Evolutionary conservation across 2,329 filamentous ascomycete species (phyloP).

Genomic region (Trichoderma koningiopsis): DNA sequence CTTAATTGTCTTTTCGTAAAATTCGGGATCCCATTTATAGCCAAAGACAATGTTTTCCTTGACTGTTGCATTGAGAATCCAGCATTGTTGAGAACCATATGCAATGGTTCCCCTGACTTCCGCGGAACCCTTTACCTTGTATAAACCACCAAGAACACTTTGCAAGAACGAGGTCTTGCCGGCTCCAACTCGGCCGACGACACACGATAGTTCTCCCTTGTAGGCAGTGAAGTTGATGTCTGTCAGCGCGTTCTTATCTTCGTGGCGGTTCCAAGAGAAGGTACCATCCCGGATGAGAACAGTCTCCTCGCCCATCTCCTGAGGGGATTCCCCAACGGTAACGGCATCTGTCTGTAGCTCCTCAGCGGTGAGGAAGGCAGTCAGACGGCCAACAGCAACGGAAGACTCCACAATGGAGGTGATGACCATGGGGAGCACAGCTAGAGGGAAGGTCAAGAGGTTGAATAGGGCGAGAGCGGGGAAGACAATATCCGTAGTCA

Average conservation of each 20-base stretch:
- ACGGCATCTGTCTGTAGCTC: slow-evolving; percentile 89
- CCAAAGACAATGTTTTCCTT: slow-evolving; percentile 97
- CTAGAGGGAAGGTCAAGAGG: slow-evolving; percentile 89
- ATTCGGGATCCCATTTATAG: slow-evolving; percentile 87
- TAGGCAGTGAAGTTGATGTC: slow-evolving; percentile 86
- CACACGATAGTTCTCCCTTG: slow-evolving; percentile 90
- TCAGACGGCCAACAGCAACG: slow-evolving; percentile 87
- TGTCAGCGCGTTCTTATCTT: slow-evolving; percentile 69
- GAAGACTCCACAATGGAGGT: slow-evolving; percentile 92
- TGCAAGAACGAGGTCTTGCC: slow-evolving; percentile 94
- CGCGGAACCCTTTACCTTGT: slow-evolving; percentile 84
- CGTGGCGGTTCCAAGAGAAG: slow-evolving; percentile 93
- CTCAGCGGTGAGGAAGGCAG: slow-evolving; percentile 81
- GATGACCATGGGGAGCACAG: slow-evolving; percentile 96
- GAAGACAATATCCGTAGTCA: slow-evolving; percentile 95
- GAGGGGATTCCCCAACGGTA: slow-evolving; percentile 65
- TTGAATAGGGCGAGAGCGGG: slow-evolving; percentile 89
- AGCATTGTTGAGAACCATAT: slow-evolving; percentile 89
- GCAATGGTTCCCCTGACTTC: slow-evolving; percentile 79
- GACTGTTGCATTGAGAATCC: slow-evolving; percentile 98
- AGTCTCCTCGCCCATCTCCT: slow-evolving; percentile 80
- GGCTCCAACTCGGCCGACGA: slow-evolving; percentile 91
- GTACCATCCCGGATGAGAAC: slow-evolving; percentile 80
- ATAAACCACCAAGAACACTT: slow-evolving; percentile 85
- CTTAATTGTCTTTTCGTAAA: slow-evolving; percentile 90